A percentile compares a stretch with the other conserved stretches of the same genome.
phyloP scores from a whole-genome alignment of 352 stramenopile genomes.

The Pythium apleroticum region DNA sequence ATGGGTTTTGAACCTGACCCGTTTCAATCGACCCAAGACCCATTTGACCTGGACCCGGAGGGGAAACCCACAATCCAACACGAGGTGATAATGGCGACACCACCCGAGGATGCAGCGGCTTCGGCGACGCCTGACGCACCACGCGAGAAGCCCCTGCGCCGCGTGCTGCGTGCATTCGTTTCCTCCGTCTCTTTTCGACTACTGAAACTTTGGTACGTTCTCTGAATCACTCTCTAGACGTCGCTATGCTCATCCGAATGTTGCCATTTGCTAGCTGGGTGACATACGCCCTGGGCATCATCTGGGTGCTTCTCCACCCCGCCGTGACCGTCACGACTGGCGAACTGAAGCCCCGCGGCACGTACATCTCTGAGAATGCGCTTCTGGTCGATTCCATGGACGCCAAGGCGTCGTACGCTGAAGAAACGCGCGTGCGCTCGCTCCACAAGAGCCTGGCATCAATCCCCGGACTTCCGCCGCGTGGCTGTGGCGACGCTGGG shows the following conservation, averaged over 20 bases:
- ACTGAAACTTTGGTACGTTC: constrained; percentile 42
- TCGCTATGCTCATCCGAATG: neutral
- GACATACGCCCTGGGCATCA: constrained; percentile 60
- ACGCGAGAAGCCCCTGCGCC: constrained; percentile 29
- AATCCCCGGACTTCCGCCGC: constrained; percentile 30
- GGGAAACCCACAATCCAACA: constrained; percentile 2
- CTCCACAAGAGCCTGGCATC: constrained; percentile 45
- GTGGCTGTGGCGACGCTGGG: constrained; percentile 36
- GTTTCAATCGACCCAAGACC: neutral
- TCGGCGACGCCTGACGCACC: constrained; percentile 12
- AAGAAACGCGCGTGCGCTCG: constrained; percentile 30
- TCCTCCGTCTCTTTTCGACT: constrained; percentile 29
- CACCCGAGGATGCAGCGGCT: neutral
- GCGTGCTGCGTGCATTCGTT: constrained; percentile 29
- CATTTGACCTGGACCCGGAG: neutral
- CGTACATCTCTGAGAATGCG: constrained; percentile 90
- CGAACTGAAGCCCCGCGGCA: constrained; percentile 82
- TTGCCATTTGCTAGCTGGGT: constrained; percentile 44
- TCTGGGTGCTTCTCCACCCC: constrained; percentile 82
- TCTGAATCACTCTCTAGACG: neutral
- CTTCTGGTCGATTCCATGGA: constrained; percentile 79
- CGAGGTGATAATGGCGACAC: neutral
- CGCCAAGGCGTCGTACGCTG: constrained; percentile 37
- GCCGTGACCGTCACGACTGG: constrained; percentile 76
- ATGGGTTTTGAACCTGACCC: neutral